These are phyloP conservation scores for Fraxinus nigra DNA, from an alignment of 305 asterid species.

Conservation along the genomic window DNA sequence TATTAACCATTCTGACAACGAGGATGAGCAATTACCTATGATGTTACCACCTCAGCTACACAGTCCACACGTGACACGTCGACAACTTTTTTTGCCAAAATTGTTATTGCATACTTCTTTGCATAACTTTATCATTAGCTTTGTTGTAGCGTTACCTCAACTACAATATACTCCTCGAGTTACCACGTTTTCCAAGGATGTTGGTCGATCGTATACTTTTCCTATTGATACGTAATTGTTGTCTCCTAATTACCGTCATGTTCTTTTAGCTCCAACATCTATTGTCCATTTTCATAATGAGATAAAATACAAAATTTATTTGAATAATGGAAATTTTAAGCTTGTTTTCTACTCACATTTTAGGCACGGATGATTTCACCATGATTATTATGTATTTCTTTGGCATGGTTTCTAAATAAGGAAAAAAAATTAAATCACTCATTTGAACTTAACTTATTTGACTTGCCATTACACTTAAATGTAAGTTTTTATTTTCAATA, in stretches of 20 bases:
- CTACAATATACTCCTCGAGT: neutral
- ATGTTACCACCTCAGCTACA: neutral
- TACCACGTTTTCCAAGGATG: neutral
- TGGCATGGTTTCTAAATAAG: neutral
- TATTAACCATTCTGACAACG: neutral
- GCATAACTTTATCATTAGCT: neutral
- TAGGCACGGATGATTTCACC: neutral
- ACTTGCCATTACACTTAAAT: neutral
- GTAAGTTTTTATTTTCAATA: neutral
- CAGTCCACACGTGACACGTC: neutral
- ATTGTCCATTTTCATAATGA: neutral
- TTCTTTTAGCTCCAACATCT: neutral
- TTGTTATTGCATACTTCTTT: neutral
- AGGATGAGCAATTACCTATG: neutral
- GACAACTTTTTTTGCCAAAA: neutral
- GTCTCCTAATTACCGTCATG: neutral
- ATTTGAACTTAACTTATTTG: neutral
- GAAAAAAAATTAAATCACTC: neutral
- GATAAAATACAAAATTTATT: neutral
- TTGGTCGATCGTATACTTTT: neutral
- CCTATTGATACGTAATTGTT: neutral
- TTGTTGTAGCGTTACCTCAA: neutral
- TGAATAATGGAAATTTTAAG: neutral
- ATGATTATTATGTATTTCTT: neutral
- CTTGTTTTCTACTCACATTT: neutral